These are phyloP conservation scores for Talaromyces pinophilus DNA, from an alignment of 2,329 filamentous ascomycete species.

Conservation along the genomic window DNA sequence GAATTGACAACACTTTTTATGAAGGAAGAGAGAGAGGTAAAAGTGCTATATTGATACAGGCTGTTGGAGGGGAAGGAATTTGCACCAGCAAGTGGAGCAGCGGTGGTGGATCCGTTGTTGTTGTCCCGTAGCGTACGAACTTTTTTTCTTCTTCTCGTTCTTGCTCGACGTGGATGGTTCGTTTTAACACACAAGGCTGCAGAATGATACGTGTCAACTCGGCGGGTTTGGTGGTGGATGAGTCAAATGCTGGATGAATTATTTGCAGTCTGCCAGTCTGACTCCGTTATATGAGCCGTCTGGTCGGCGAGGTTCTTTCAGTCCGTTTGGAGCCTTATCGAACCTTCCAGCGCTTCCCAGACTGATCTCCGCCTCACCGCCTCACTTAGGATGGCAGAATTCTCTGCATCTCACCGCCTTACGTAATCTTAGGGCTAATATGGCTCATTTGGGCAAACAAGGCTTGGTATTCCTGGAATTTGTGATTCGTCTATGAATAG, in stretches of 20 bases:
- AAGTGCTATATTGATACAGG: constrained; percentile 2
- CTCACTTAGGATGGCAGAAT: constrained; percentile 22
- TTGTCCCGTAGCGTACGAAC: constrained; percentile 14
- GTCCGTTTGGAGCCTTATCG: constrained; percentile 29
- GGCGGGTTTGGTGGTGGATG: neutral
- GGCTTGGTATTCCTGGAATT: too few relatives aligned
- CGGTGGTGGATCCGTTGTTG: constrained; percentile 32
- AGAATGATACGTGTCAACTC: constrained; percentile 6
- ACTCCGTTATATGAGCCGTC: neutral
- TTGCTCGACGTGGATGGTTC: constrained; percentile 22
- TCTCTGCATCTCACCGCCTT: constrained; percentile 11
- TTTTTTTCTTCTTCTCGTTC: constrained; percentile 23
- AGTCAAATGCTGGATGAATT: neutral
- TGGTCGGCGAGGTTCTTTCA: neutral
- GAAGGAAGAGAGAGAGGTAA: constrained; percentile 8
- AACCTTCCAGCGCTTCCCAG: constrained; percentile 45
- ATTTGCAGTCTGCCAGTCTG: neutral
- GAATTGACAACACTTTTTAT: constrained; percentile 7
- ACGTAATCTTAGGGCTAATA: constrained; percentile 1
- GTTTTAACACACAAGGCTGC: neutral
- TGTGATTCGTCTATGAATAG: neutral
- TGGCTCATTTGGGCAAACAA: neutral
- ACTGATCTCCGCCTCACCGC: constrained; percentile 24
- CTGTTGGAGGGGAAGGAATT: constrained; percentile 38
- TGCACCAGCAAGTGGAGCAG: constrained; percentile 39